These are phyloP conservation scores for Friedmanniomyces endolithicus DNA, from an alignment of 495 filamentous ascomycete genomes.

Conservation along the genomic window DNA sequence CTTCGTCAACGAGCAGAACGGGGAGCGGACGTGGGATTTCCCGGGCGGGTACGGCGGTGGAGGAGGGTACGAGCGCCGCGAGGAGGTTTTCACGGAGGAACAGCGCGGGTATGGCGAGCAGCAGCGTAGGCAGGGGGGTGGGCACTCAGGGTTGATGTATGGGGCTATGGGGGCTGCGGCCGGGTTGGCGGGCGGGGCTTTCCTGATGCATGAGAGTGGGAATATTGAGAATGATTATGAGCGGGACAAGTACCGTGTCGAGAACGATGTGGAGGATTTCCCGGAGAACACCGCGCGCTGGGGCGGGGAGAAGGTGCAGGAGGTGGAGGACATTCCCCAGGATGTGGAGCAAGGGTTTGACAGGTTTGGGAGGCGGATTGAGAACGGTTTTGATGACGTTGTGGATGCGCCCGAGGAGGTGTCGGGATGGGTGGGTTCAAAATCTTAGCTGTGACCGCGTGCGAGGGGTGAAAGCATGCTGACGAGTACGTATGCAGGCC, in stretches of 20 bases:
- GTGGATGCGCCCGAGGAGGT: conserved; percentile 31
- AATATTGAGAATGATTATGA: conserved; percentile 31
- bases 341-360: conserved; percentile 26
- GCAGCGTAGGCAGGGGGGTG: conserved; percentile 25
- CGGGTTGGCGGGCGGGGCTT: conserved; percentile 44
- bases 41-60: not conserved
- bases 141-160: conserved; percentile 35
- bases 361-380: conserved; percentile 23
- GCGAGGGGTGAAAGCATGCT: not conserved
- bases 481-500: not conserved
- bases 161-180: conserved; percentile 45
- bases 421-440: conserved; percentile 24
- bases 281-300: conserved; percentile 33
- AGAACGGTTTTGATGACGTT: conserved; percentile 27
- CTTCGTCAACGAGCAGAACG: conserved; percentile 47
- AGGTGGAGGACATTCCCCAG: conserved; percentile 30
- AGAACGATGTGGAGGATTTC: conserved; percentile 29
- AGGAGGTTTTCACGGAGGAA: conserved; percentile 3
- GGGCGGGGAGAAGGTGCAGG: conserved; percentile 32
- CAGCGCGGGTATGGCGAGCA: conserved; percentile 19
- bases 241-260: conserved; percentile 25
- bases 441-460: not conserved
- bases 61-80: not conserved
- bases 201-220: conserved; percentile 39
- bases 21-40: conserved; percentile 47